A percentile compares a stretch with the other conserved stretches of the same genome.
Conservation (phyloP, 495 filamentous ascomycete species). For the Cercophora scortea region DNA sequence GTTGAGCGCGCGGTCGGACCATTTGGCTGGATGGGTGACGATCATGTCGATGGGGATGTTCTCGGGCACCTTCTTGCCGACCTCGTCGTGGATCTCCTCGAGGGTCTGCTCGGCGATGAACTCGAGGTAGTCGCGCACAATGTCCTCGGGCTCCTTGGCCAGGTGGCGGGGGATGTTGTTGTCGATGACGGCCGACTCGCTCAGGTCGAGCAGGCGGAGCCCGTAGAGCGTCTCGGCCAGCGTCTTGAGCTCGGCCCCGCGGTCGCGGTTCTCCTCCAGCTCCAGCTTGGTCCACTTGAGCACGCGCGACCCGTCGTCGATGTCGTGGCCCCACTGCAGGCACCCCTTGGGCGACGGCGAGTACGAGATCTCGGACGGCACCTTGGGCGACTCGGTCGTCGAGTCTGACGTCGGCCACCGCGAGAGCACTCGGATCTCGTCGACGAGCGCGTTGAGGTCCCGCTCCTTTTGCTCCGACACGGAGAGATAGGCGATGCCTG, state of each 20-base stretch:
- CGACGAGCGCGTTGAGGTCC: constrained; percentile 8
- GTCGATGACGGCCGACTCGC: constrained; percentile 5
- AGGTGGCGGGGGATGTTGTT: constrained; percentile 23
- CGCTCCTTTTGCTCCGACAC: constrained; percentile 4
- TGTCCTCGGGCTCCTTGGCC: constrained; percentile 21
- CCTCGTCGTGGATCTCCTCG: constrained; percentile 5
- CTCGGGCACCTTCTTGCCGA: constrained; percentile 6
- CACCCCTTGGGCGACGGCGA: constrained; percentile 13
- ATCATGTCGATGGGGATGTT: constrained; percentile 22
- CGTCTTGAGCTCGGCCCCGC: constrained; percentile 8
- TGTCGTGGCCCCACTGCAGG: constrained; percentile 26
- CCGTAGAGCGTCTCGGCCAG: constrained; percentile 13
- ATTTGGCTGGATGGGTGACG: constrained; percentile 28
- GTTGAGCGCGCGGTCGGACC: constrained; percentile 25
- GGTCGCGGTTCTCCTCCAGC: constrained; percentile 11
- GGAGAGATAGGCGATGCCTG: constrained; percentile 9
- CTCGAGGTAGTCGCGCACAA: constrained; percentile 24
- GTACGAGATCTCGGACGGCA: constrained; percentile 25
- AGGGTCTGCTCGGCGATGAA: constrained; percentile 16
- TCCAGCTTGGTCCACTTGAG: constrained; percentile 27
- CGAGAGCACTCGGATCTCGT: constrained; percentile 16
- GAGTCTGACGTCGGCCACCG: constrained; percentile 14
- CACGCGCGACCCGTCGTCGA: constrained; percentile 21
- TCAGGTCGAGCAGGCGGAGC: constrained; percentile 9
- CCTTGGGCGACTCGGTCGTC: constrained; percentile 12